These are phyloP conservation scores for Kodamaea restingae DNA, from an alignment of 805 yeast genomes.

Conservation along the genomic window DNA sequence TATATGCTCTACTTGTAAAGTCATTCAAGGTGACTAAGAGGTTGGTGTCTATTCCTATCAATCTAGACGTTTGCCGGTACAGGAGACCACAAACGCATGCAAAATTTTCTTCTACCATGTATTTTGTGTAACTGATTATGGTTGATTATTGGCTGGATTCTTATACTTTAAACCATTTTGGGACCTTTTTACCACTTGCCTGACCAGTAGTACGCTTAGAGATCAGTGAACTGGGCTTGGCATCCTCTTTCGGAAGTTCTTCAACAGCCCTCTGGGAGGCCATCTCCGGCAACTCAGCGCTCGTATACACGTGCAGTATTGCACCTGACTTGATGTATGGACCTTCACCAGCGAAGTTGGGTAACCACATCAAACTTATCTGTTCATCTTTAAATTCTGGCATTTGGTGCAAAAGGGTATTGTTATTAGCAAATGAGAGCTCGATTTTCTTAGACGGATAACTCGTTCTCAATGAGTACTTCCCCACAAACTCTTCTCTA, in stretches of 20 bases:
- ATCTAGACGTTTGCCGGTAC: background rate
- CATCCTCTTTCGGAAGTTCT: slow-evolving; percentile 27
- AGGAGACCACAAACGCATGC: background rate
- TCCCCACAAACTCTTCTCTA: slow-evolving; percentile 23
- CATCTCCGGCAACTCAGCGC: slow-evolving; percentile 34
- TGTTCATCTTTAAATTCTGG: slow-evolving; percentile 30
- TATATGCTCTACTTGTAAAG: too few species aligned
- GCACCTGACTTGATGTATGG: slow-evolving; percentile 24
- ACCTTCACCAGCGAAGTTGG: slow-evolving; percentile 16
- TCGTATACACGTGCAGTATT: slow-evolving; percentile 17
- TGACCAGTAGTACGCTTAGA: background rate
- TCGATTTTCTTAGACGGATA: slow-evolving; percentile 33
- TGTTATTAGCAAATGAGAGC: slow-evolving; percentile 27
- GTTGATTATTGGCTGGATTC: background rate
- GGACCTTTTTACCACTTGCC: slow-evolving; percentile 8
- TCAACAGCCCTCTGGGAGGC: slow-evolving; percentile 30
- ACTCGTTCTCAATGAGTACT: slow-evolving; percentile 31
- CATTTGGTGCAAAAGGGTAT: slow-evolving; percentile 21
- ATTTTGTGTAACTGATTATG: background rate
- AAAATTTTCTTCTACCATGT: background rate
- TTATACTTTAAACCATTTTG: slow-evolving; percentile 13
- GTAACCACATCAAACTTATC: slow-evolving; percentile 36
- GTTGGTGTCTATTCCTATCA: too few species aligned
- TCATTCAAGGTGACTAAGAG: too few species aligned
- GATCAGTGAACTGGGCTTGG: too few species aligned